Evolutionary conservation across 495 filamentous ascomycete genomes (phyloP).

Genomic region (Lasiosphaeria ovina): DNA sequence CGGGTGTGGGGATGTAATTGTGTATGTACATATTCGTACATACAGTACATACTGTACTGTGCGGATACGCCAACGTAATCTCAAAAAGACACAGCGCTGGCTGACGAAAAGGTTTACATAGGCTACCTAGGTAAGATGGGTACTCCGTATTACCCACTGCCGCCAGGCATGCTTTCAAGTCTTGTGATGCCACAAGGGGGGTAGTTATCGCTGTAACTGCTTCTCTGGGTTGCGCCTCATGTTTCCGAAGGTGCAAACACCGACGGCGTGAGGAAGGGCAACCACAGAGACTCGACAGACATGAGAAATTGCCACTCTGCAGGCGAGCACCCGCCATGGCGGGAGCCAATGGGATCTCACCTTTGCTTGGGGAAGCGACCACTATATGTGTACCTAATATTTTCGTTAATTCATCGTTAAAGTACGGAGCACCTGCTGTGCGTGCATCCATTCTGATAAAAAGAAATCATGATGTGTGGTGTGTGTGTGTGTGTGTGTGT

Average conservation of each 20-base stretch:
- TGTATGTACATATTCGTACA: no score
- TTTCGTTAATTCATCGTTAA: no score
- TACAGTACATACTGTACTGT: no score
- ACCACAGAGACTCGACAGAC: not conserved
- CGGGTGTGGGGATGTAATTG: no score
- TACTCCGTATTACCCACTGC: slow-evolving; percentile 20
- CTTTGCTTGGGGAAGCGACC: slow-evolving; percentile 5
- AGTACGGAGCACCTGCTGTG: no score
- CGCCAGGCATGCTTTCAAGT: slow-evolving; percentile 53
- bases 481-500: not conserved
- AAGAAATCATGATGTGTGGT: not conserved
- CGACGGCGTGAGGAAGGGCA: no score
- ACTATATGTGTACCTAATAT: not conserved
- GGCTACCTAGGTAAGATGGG: slow-evolving; percentile 5
- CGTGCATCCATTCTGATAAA: not conserved
- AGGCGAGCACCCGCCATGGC: slow-evolving; percentile 16
- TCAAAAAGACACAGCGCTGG: no score
- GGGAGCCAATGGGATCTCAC: slow-evolving; percentile 25
- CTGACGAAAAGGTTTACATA: slow-evolving; percentile 1
- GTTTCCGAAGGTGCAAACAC: no score
- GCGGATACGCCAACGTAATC: no score
- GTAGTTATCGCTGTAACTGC: no score
- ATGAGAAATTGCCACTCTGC: not conserved
- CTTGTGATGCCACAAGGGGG: slow-evolving; percentile 23
- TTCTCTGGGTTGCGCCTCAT: no score